Percentiles rank a stretch among this genome's conserved stretches.
Conservation (phyloP, 2,329 filamentous ascomycete species). For the Coniochaeta hoffmannii region DNA sequence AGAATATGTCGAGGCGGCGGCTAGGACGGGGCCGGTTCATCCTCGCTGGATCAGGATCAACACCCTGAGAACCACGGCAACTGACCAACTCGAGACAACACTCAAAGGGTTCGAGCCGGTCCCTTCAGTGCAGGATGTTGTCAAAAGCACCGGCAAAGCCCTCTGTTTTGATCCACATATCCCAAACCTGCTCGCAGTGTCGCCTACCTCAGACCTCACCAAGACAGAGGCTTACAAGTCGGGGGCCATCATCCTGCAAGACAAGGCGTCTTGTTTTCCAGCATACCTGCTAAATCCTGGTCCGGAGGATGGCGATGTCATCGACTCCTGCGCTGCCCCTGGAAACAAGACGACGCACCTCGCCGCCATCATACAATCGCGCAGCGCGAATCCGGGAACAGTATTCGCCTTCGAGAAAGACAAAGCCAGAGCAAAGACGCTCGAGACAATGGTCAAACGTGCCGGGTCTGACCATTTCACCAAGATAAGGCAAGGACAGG, state of each 20-base stretch:
- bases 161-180: conserved; percentile 74
- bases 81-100: conserved; percentile 65
- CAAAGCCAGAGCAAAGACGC: conserved; percentile 58
- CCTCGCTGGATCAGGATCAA: conserved; percentile 94
- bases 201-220: conserved; percentile 63
- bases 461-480: conserved; percentile 65
- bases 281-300: conserved; percentile 74
- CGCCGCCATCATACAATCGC: conserved; percentile 60
- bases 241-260: conserved; percentile 82
- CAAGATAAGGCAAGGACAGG: conserved; percentile 62
- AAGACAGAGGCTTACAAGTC: conserved; percentile 65
- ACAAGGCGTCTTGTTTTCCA: conserved; percentile 95
- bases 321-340: conserved; percentile 92
- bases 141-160: conserved; percentile 33
- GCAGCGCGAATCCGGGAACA: conserved; percentile 25
- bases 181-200: conserved; percentile 74
- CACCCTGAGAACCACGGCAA: conserved; percentile 61
- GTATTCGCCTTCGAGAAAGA: conserved; percentile 82
- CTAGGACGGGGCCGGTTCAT: conserved; percentile 44
- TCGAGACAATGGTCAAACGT: conserved; percentile 76
- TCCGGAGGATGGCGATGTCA: conserved; percentile 62
- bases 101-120: conserved; percentile 60
- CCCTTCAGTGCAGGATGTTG: conserved; percentile 48
- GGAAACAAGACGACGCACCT: conserved; percentile 97
- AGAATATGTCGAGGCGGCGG: conserved; percentile 45